Base-by-base conservation (phyloP, 2,329 filamentous ascomycete species). In the Aspergillus unguis region DNA sequence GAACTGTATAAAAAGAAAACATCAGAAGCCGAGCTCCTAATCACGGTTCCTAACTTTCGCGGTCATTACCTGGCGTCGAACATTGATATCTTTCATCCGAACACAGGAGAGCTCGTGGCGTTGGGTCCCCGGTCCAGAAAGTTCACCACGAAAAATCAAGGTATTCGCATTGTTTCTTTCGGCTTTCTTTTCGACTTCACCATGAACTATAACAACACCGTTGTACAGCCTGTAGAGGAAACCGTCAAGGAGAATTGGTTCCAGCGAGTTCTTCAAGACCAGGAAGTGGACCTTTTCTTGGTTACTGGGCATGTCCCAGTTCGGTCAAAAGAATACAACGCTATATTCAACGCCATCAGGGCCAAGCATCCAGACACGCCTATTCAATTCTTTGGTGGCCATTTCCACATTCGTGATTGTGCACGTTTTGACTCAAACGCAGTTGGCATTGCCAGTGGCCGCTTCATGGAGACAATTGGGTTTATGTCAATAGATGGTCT, bases 171-270 rank as follows among this genome's bases (percentile, higher is more conserved):
- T 53, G 77, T 95, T 44, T 89, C 92, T 0, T 92, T 99, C 69
- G 94, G 94, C 2, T 97, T 99, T 71, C 75, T 99, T 3, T 99
- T 96, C 71, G 85, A 99, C 73, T 99, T 99, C 64, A 89, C 83
- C 1, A 85, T 86, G 17, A 96, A 96, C 69, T 87, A 87, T 51
- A 94, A 96, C 68, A 97, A 97, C 69, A 95, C 90, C 0, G 77
- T 90, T 3, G 89, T 97, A 0, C 85, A 90, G 61, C 82, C 81
- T 0, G 92, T 96, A 2, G 83, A 87, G 59, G 81, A 95, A 6
- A 87, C 90, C 0, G 80, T 97, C 62, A 84, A 89, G 66, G 85
- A 96, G 68, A 72, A 83, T 5, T 99, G 94, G 94, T 97, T 97
- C 65, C 86, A 90, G 61, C 79, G 88, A 51, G 90, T 90, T 6